These are phyloP conservation scores for Rhodotorula sp. DNA, from an alignment of 1,284 basidiomycete genomes.

Conservation along the genomic window DNA sequence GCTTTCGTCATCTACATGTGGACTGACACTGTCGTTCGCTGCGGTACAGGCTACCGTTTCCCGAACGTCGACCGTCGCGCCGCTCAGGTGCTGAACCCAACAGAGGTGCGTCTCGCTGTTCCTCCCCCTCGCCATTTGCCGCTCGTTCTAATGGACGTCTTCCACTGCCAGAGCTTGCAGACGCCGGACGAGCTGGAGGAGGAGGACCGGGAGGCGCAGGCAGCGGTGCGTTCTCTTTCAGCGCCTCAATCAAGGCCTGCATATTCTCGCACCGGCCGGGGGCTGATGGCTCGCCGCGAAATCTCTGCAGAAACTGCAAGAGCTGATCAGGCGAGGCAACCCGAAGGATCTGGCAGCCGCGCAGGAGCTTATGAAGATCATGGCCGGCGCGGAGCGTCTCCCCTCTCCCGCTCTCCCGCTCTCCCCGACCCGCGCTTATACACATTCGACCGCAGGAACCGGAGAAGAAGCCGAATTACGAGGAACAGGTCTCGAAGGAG, in stretches of 20 bases:
- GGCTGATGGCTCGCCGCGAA: constrained; percentile 1
- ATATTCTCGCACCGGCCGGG: neutral
- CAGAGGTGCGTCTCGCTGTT: constrained; percentile 55
- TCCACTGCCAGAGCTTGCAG: constrained; percentile 70
- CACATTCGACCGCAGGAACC: constrained; percentile 63
- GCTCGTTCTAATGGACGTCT: neutral
- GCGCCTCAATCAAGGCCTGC: no score
- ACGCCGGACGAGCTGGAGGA: constrained; percentile 94
- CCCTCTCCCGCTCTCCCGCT: neutral
- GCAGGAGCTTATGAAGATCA: constrained; percentile 95
- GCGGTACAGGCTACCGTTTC: constrained; percentile 73
- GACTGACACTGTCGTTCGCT: neutral
- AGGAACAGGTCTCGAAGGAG: constrained; percentile 81
- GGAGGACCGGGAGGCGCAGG: constrained; percentile 92
- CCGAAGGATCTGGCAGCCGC: constrained; percentile 93
- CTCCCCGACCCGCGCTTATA: neutral
- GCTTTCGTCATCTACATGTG: no score
- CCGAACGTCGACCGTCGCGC: constrained; percentile 63
- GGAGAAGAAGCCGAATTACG: constrained; percentile 89
- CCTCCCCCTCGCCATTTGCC: neutral
- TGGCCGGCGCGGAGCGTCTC: constrained; percentile 74
- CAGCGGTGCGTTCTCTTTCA: constrained; percentile 60
- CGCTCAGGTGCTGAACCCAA: constrained; percentile 55
- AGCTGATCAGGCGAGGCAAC: constrained; percentile 92
- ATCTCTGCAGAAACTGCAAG: constrained; percentile 76